Evolutionary conservation across 2,329 filamentous ascomycete genomes (phyloP).

Genomic region (Cladosporium colombiae): DNA sequence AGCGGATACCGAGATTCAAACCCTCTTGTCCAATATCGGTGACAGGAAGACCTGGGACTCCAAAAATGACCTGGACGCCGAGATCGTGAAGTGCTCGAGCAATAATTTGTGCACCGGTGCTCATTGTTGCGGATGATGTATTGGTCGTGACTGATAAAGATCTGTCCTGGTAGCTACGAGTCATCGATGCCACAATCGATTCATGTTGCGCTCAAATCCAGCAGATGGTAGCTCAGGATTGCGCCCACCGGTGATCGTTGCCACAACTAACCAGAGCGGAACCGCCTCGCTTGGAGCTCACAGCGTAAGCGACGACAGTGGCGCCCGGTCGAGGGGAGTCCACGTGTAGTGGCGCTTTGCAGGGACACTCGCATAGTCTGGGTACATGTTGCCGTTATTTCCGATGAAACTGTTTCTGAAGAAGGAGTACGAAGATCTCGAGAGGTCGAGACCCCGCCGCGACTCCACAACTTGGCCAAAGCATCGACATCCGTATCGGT

Average conservation of each 20-base stretch:
- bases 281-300: background rate
- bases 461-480: background rate
- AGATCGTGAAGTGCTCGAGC: constrained; percentile 52
- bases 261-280: background rate
- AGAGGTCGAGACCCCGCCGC: background rate
- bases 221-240: background rate
- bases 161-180: background rate
- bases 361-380: background rate
- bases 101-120: constrained; percentile 48
- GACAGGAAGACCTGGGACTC: constrained; percentile 57
- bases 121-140: constrained; percentile 7
- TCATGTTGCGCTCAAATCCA: background rate
- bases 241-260: background rate
- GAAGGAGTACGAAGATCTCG: background rate
- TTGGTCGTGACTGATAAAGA: background rate
- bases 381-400: background rate
- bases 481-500: background rate
- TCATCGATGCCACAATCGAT: background rate
- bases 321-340: background rate
- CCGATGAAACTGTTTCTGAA: background rate
- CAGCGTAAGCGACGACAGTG: background rate
- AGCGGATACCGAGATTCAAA: constrained; percentile 58
- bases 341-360: constrained; percentile 4
- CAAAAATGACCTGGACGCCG: constrained; percentile 54
- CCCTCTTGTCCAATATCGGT: constrained; percentile 60